phyloP scores from a whole-genome alignment of 768 basidiomycete genomes.

The Panaeolus papilionaceus region DNA sequence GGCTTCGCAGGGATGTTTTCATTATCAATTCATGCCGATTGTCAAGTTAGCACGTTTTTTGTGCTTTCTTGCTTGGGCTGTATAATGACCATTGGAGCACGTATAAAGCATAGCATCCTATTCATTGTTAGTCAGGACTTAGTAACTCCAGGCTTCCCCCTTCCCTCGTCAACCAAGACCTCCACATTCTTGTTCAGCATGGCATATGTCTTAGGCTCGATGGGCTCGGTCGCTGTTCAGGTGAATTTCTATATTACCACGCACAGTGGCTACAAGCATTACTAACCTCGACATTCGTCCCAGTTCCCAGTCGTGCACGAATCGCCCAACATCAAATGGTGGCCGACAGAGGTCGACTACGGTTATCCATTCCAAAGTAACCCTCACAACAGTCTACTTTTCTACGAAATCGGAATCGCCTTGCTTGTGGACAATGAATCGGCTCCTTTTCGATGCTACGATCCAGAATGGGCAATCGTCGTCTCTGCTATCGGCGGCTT shows the following conservation, averaged over 20 bases:
- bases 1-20: background rate
- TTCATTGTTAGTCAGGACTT: background rate
- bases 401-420: conserved; percentile 2
- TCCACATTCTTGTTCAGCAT: background rate
- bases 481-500: conserved; percentile 10
- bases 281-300: background rate
- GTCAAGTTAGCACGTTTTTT: background rate
- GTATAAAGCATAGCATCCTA: background rate
- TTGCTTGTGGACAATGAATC: background rate
- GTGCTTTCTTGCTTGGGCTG: background rate
- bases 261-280: background rate
- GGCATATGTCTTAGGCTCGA: background rate
- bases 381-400: background rate
- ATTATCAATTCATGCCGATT: background rate
- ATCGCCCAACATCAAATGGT: background rate
- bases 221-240: background rate
- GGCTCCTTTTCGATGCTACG: background rate
- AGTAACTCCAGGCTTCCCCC: background rate
- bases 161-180: background rate
- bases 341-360: background rate
- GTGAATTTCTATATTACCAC: background rate
- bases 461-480: conserved; percentile 1
- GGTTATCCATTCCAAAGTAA: background rate
- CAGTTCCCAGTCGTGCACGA: background rate
- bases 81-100: background rate